Evolutionary conservation across 2,329 filamentous ascomycete species (phyloP).

Genomic region (Colletotrichum truncatum): DNA sequence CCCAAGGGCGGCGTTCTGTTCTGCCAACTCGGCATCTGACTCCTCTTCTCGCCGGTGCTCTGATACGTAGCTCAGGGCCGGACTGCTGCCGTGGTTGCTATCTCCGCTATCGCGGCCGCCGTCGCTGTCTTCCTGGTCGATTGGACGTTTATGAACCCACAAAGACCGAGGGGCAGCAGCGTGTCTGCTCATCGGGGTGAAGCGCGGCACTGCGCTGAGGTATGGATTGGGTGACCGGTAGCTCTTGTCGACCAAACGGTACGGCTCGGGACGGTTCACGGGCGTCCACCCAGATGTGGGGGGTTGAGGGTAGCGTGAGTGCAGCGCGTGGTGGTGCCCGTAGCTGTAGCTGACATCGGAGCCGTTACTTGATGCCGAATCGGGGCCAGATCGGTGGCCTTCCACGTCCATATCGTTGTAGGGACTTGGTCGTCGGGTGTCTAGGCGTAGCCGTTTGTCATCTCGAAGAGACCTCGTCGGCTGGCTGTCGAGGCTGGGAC

Average conservation of each 20-base stretch:
- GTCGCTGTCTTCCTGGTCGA: slow-evolving; percentile 39
- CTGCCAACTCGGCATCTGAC: slow-evolving; percentile 38
- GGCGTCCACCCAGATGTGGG: slow-evolving; percentile 38
- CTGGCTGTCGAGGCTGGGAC: slow-evolving; percentile 10
- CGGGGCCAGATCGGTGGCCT: slow-evolving; percentile 35
- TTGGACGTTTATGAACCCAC: slow-evolving; percentile 37
- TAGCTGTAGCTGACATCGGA: slow-evolving; percentile 23
- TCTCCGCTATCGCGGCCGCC: slow-evolving; percentile 34
- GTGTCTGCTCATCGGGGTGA: slow-evolving; percentile 32
- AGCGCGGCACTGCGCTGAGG: slow-evolving; percentile 55
- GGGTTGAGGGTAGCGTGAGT: neutral
- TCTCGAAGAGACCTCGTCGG: slow-evolving; percentile 31
- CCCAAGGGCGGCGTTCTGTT: slow-evolving; percentile 57
- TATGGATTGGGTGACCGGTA: slow-evolving; percentile 45
- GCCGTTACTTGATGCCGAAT: slow-evolving; percentile 33
- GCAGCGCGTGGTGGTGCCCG: slow-evolving; percentile 6
- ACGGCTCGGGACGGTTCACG: slow-evolving; percentile 34
- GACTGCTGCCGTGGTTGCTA: slow-evolving; percentile 33
- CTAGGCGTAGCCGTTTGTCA: slow-evolving; percentile 37
- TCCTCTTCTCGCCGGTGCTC: slow-evolving; percentile 21
- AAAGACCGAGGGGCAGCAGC: slow-evolving; percentile 10
- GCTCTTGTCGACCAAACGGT: slow-evolving; percentile 27
- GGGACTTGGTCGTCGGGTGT: slow-evolving; percentile 40
- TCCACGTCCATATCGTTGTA: slow-evolving; percentile 54
- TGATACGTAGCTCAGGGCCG: slow-evolving; percentile 19